Evolutionary conservation across 495 filamentous ascomycete genomes (phyloP).

Genomic region (Trichoderma reesei): DNA sequence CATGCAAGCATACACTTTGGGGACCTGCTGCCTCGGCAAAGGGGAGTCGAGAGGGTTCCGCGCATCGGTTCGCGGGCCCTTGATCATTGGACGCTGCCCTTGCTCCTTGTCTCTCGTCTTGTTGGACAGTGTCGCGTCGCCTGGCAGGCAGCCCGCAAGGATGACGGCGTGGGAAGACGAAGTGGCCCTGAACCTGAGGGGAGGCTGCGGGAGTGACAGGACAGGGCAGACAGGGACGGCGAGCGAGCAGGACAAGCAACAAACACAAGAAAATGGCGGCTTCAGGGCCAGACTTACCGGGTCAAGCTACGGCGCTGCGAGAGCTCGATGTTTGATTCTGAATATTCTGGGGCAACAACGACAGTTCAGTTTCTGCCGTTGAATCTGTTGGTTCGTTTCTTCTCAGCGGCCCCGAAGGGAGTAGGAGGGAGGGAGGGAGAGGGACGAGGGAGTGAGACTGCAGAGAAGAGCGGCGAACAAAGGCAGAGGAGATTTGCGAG

Average conservation of each 20-base stretch:
- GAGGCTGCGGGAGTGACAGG: not conserved
- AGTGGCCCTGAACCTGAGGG: slow-evolving; percentile 1
- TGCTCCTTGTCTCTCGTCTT: not conserved
- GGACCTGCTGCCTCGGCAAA: slow-evolving; percentile 7
- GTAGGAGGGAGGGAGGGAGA: not conserved
- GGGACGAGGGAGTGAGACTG: not conserved
- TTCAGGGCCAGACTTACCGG: not conserved
- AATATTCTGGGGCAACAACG: not conserved
- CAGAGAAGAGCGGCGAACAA: slow-evolving; percentile 2
- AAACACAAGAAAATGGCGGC: not conserved
- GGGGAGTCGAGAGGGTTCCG: not conserved
- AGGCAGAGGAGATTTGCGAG: not conserved
- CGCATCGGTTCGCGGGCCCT: not conserved
- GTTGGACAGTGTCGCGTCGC: not conserved
- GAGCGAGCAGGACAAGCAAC: not conserved
- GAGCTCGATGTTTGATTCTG: not conserved
- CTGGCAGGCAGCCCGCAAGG: not conserved
- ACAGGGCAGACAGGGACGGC: not conserved
- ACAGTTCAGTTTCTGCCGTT: not conserved
- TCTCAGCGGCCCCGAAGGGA: slow-evolving; percentile 5
- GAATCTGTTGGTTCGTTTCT: not conserved
- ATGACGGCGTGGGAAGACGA: not conserved
- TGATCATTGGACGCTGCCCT: too few relatives aligned
- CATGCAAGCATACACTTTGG: slow-evolving; percentile 5
- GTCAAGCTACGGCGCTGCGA: not conserved